These are phyloP conservation scores for Vitis hybrid DNA, from an alignment of 177 flowering plant genomes.

Conservation along the genomic window DNA sequence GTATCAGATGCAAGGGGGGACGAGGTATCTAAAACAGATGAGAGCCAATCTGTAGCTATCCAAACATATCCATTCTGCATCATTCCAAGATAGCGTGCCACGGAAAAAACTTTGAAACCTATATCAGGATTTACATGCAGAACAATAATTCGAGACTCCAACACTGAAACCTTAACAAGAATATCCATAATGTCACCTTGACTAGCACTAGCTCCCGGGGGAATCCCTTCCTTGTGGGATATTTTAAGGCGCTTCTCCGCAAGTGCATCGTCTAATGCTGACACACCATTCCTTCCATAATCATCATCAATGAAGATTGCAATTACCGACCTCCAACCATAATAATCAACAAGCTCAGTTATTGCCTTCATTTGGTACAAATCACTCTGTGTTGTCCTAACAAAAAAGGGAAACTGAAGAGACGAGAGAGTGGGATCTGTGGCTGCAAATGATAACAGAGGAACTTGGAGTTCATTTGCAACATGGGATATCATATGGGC, in stretches of 20 bases:
- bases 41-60: constrained; percentile 80
- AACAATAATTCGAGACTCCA: constrained; percentile 70
- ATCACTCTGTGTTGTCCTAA: constrained; percentile 63
- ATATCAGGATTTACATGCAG: constrained; percentile 46
- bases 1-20: constrained; percentile 35
- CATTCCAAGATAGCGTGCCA: constrained; percentile 62
- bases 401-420: constrained; percentile 66
- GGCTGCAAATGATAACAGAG: constrained; percentile 70
- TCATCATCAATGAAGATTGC: constrained; percentile 70
- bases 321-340: constrained; percentile 64
- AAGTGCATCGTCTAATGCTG: constrained; percentile 62
- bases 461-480: constrained; percentile 69
- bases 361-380: constrained; percentile 70
- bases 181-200: constrained; percentile 36
- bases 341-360: constrained; percentile 59
- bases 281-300: constrained; percentile 61
- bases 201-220: constrained; percentile 32
- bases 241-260: constrained; percentile 63
- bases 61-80: constrained; percentile 77
- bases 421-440: constrained; percentile 67
- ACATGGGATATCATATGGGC: constrained; percentile 67
- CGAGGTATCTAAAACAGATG: constrained; percentile 53
- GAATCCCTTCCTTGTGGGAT: constrained; percentile 54
- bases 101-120: constrained; percentile 50
- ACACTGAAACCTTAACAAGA: constrained; percentile 49